Base-by-base conservation (phyloP, 1,139 yeast species). In the Taiozyma sp. region DNA sequence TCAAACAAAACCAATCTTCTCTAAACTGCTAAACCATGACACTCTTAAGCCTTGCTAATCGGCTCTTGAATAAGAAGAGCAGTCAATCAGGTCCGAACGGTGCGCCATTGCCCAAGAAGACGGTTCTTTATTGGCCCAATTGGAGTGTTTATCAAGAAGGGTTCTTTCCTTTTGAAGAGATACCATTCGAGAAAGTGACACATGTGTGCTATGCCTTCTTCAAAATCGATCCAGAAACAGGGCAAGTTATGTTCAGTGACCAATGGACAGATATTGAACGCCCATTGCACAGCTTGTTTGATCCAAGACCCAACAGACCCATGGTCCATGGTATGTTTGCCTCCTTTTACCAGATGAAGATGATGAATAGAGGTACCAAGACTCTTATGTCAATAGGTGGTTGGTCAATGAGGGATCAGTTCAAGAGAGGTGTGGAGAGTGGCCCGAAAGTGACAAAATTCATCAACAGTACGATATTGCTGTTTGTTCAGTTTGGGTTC, bases 381-480 rank as follows among this genome's bases (percentile, higher is more conserved):
- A 71, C 84, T 0, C 71, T 83, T 12, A 76, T 91, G 76, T 84
- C 96, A 0, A 77, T 93, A 55, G 99, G 99, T 8, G 99, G 99
- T 0, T 87, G 95, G 87, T 85, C 95, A 0, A 78, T 85, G 23
- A 72, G 79, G 12, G 72, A 71, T 1, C 68, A 71, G 8, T 85
- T 91, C 61, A 74, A 72, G 13, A 68, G 69, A 1, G 75, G 84
- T 8, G 74, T 79, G 7, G 58, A 65, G 2, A 70, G 73, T 45
- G 61, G 66, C 0, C 52, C 50, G 1, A 77, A 72, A 50, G 55
- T 83, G 8, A 63, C 64, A 2, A 65, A 48, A 1, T 90, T 92
- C 66, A 79, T 83, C 4, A 53, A 62, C 1, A 73, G 85, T 2
- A 72, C 84, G 1, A 73, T 79, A 1, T 67, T 68, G 0, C 67